Evolutionary conservation across 306 rosid genomes (phyloP).

Genomic region (Mimosa bimucronata): DNA sequence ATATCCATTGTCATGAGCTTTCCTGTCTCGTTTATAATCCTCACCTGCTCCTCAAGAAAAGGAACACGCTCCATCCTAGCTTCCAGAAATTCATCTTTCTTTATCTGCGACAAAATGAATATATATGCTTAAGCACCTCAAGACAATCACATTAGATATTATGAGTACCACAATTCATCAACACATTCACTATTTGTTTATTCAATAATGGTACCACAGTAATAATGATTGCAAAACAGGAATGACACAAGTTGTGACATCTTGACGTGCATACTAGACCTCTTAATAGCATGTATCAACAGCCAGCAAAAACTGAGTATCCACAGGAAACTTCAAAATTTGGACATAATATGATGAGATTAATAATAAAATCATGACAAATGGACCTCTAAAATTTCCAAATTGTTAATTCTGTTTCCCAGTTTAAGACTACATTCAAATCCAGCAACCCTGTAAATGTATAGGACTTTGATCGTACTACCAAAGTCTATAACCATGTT

Average conservation of each 20-base stretch:
- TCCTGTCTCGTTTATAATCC: conserved; percentile 76
- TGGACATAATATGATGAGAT: conserved; percentile 8
- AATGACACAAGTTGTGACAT: conserved; percentile 6
- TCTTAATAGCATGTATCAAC: conserved; percentile 14
- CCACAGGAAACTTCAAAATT: neutral
- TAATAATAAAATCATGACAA: conserved; percentile 12
- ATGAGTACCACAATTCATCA: conserved; percentile 23
- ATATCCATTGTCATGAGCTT: conserved; percentile 72
- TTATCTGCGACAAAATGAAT: conserved; percentile 51
- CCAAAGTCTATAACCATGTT: conserved; percentile 8
- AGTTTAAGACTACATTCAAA: conserved; percentile 17
- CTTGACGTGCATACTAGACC: conserved; percentile 1
- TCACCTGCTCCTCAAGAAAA: conserved; percentile 90
- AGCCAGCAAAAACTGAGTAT: conserved; percentile 12
- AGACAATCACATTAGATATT: conserved; percentile 21
- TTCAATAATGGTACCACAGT: conserved; percentile 1
- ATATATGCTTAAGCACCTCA: conserved; percentile 33
- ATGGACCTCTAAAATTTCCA: conserved; percentile 6
- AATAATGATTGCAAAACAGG: neutral
- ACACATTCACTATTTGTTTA: conserved; percentile 14
- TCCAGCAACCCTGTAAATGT: conserved; percentile 6
- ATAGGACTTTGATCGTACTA: neutral
- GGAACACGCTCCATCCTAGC: conserved; percentile 72
- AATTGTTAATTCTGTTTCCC: conserved; percentile 17
- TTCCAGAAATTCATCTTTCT: conserved; percentile 63